These are phyloP conservation scores for Leccinum subgranulosum DNA, from an alignment of 768 basidiomycete genomes.

Conservation along the genomic window DNA sequence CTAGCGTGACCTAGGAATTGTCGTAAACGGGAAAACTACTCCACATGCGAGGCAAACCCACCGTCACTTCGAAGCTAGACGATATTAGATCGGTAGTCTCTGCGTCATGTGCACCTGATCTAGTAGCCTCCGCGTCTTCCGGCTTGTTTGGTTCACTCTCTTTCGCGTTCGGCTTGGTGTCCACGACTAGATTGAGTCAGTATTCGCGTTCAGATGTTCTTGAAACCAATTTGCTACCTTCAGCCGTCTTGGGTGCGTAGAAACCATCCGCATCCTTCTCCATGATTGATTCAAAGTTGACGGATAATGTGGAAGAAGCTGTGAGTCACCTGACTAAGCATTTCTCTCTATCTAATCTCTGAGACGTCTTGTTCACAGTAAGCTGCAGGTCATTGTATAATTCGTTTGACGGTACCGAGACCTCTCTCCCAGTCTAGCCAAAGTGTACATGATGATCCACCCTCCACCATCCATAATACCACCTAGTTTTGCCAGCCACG, in stretches of 20 bases:
- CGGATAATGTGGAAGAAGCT: background rate
- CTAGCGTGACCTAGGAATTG: slow-evolving; percentile 76
- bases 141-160: slow-evolving; percentile 25
- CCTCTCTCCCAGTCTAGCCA: background rate
- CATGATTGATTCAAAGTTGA: slow-evolving; percentile 35
- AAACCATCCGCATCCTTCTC: slow-evolving; percentile 82
- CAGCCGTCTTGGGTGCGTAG: slow-evolving; percentile 49
- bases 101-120: slow-evolving; percentile 20
- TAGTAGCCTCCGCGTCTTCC: slow-evolving; percentile 16
- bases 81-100: slow-evolving; percentile 61
- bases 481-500: slow-evolving; percentile 19
- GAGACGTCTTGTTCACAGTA: background rate
- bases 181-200: slow-evolving; percentile 14
- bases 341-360: slow-evolving; percentile 17
- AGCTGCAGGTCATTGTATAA: background rate
- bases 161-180: slow-evolving; percentile 25
- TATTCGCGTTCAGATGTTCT: background rate
- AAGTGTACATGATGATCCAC: slow-evolving; percentile 6
- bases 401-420: background rate
- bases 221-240: slow-evolving; percentile 34
- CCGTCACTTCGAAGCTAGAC: slow-evolving; percentile 81
- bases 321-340: slow-evolving; percentile 23
- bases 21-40: slow-evolving; percentile 3
- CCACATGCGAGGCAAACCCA: slow-evolving; percentile 32
- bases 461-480: slow-evolving; percentile 5